These are phyloP conservation scores for Sclerotinia trifoliorum DNA, from an alignment of 2,329 filamentous ascomycete genomes.

Conservation along the genomic window DNA sequence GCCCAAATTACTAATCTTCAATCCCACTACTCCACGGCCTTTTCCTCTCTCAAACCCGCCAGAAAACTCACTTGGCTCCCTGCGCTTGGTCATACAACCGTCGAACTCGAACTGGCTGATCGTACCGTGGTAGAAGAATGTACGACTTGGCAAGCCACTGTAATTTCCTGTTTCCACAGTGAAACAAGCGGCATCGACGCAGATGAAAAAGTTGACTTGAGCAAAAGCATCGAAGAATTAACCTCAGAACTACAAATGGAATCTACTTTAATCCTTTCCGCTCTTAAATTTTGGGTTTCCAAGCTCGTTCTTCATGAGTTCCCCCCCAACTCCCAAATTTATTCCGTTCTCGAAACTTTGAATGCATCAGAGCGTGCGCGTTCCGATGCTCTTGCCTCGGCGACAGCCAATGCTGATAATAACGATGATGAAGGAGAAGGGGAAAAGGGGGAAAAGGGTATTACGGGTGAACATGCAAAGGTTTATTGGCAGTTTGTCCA, in stretches of 20 bases:
- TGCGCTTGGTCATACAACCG: constrained; percentile 73
- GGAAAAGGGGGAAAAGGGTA: constrained; percentile 48
- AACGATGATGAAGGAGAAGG: constrained; percentile 32
- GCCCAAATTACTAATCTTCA: constrained; percentile 59
- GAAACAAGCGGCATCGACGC: constrained; percentile 30
- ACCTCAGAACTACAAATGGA: constrained; percentile 65
- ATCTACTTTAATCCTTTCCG: constrained; percentile 65
- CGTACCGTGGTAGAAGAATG: constrained; percentile 71
- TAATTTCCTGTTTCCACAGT: constrained; percentile 77
- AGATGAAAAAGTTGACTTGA: constrained; percentile 26
- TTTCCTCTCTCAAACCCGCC: constrained; percentile 75
- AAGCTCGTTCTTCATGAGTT: constrained; percentile 63
- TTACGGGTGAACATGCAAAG: constrained; percentile 63
- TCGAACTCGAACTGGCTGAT: constrained; percentile 82
- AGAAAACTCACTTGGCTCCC: constrained; percentile 89
- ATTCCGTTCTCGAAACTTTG: constrained; percentile 66
- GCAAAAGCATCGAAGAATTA: constrained; percentile 53
- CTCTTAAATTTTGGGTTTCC: constrained; percentile 69
- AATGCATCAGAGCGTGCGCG: constrained; percentile 44
- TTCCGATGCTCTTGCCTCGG: constrained; percentile 35
- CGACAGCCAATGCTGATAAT: constrained; percentile 28
- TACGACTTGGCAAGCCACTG: constrained; percentile 80
- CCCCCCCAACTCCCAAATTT: constrained; percentile 49
- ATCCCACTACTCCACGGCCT: constrained; percentile 68
- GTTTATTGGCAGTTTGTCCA: constrained; percentile 92